Percentiles rank a stretch among this genome's conserved stretches.
phyloP scores from a whole-genome alignment of 108 stramenopile genomes.

The Discostella pseudostelligera region DNA sequence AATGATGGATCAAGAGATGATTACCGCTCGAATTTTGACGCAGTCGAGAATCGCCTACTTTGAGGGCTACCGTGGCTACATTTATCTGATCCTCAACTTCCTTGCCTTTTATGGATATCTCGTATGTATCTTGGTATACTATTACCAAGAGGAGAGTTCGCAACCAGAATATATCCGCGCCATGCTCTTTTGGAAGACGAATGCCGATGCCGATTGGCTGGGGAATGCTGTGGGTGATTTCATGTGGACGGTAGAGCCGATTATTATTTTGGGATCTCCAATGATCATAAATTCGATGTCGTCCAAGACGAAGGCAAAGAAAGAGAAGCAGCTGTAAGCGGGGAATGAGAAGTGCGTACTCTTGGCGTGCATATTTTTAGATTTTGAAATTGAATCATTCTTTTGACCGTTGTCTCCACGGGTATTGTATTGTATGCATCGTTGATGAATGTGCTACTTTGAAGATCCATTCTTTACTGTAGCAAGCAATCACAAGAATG shows the following conservation, averaged over 20 bases:
- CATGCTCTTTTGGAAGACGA: conserved; percentile 54
- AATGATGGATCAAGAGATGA: conserved; percentile 29
- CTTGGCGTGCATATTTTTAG: too few species aligned
- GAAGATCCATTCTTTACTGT: too few species aligned
- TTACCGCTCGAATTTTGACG: conserved; percentile 17
- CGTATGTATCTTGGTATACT: conserved; percentile 60
- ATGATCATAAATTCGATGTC: conserved; percentile 26
- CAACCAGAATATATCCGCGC: conserved; percentile 54
- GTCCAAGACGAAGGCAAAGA: conserved; percentile 3
- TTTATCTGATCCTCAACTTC: conserved; percentile 81
- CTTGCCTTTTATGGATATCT: conserved; percentile 85
- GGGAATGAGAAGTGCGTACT: too few species aligned
- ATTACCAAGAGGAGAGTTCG: conserved; percentile 57
- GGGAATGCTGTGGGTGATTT: conserved; percentile 88
- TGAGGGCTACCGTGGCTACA: conserved; percentile 76
- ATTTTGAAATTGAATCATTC: too few species aligned
- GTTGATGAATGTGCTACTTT: too few species aligned
- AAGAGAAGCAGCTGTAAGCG: too few species aligned
- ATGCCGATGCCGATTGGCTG: conserved; percentile 79
- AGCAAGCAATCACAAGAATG: too few species aligned
- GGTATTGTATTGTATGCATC: too few species aligned
- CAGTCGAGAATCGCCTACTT: conserved; percentile 34
- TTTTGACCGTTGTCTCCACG: too few species aligned
- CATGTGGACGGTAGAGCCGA: conserved; percentile 87
- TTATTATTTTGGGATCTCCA: conserved; percentile 65